Conservation (phyloP, 73 alveolate genomes). For the Paramecium octaurelia region DNA sequence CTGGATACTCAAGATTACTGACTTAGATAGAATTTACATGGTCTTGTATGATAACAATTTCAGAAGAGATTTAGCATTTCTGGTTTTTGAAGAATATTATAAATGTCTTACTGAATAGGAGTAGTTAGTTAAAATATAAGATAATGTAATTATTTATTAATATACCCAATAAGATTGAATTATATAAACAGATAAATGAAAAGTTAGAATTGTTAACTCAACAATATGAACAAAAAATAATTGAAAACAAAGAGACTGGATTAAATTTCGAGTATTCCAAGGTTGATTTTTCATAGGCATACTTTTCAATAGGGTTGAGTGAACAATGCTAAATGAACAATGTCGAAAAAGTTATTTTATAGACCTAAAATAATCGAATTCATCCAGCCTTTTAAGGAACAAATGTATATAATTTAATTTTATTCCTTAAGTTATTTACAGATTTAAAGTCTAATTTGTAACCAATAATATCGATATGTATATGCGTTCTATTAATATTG, state of each 20-base stretch:
- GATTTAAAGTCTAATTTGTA: constrained; percentile 1
- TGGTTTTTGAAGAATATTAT: not conserved
- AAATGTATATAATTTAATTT: not conserved
- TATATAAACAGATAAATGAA: not conserved
- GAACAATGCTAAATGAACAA: not conserved
- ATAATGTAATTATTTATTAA: not conserved
- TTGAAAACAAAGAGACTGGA: not conserved
- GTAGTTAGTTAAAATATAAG: not conserved
- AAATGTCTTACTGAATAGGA: not conserved
- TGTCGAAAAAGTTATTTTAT: not conserved
- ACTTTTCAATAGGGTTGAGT: not conserved
- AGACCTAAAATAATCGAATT: not conserved
- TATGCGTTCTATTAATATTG: not conserved
- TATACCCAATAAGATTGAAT: not conserved
- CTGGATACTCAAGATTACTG: constrained; percentile 21
- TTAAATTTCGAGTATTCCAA: not conserved
- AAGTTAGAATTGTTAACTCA: not conserved
- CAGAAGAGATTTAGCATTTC: not conserved
- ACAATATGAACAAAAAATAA: not conserved
- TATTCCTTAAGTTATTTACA: not conserved
- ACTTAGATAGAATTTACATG: not conserved
- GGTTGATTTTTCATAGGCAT: not conserved
- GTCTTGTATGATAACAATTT: not conserved
- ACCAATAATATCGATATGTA: not conserved
- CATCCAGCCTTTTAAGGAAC: constrained; percentile 41